Base-by-base conservation (phyloP, 2,329 filamentous ascomycete genomes). In the Botryosphaeria agaves region DNA sequence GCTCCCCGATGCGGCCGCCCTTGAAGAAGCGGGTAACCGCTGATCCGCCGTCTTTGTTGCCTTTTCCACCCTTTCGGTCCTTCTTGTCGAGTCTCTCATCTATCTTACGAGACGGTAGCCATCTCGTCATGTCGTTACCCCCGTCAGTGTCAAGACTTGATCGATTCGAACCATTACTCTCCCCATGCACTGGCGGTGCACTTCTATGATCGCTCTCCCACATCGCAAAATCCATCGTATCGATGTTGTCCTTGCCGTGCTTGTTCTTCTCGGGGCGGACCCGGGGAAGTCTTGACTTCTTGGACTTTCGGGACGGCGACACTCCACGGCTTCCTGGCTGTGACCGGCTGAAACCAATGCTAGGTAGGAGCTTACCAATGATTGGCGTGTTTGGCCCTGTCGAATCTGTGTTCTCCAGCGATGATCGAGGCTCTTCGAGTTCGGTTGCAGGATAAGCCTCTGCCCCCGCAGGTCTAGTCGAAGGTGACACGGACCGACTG, bases 21-120 rank as follows among this genome's bases (percentile, higher is more conserved):
- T 83, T 87, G 53, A 93, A 77, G 28, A 93, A 75, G 5, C 76
- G 72, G 25, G 75, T 70, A 6, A 83, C 61, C 20, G 69, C 72
- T 7, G 69, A 70, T 23, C 47, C 43, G 4, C 52, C 47, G 2
- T 55, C 49, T 28, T 40, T 50, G 25, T 45, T 36, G 32, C 36
- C 35, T 23, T 38, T 32, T 18, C 43, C 44, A 12, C 48, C 45
- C 5, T 44, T 45, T 14, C 47, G 48, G 7, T 19, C n/a, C n/a
- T n/a, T n/a, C n/a, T n/a, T n/a, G n/a, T n/a, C n/a, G n/a, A n/a
- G n/a, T n/a, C n/a, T n/a, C n/a, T n/a, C n/a, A n/a, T n/a, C n/a
- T n/a, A n/a, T n/a, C n/a, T n/a, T n/a, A n/a, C n/a, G n/a, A n/a
- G n/a, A n/a, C n/a, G n/a, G n/a, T n/a, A n/a, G n/a, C n/a, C n/a